Base-by-base conservation (phyloP, 2,329 filamentous ascomycete genomes). In the Microdochium nivale region DNA sequence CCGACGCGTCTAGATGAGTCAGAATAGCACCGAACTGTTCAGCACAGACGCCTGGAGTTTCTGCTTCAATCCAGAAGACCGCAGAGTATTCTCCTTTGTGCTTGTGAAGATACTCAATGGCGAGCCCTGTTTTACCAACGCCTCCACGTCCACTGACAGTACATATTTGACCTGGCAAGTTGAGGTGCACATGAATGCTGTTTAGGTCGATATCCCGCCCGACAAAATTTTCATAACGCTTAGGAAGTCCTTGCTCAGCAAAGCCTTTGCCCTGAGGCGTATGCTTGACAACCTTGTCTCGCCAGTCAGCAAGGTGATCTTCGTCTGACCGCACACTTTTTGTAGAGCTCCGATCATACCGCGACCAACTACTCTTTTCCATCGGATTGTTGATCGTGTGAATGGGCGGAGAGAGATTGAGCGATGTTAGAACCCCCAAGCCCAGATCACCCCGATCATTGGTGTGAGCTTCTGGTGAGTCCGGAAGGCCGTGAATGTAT, bases 201-300 rank as follows among this genome's bases (percentile, higher is more conserved):
- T 48, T n/a, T 3, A 57, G 47, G 19, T 53, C 51, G 2, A 19
- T 25, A 10, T 54, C 51, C 48, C 55, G 37, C 16, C 55, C 55
- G 16, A 57, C 35, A 32, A 57, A 57, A 11, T 51, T 48, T 7
- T 48, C 37, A 33, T 51, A 32, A n/a, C 52, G 32, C 10, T 30
- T 3, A 21, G 53, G 54, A 16, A 55, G n/a, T 27, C 40, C 40
- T 19, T 44, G 40, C 7, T 44, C 40, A 19, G 40, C 40, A 5
- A 3, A 11, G n/a, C 21, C 40, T 7, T 7, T 11, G n/a, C 21
- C 21, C 49, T 53, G 21, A 14, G 24, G 14, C 14, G 25, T 25
- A 3, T 23, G 30, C 16, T 46, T 43, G 9, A 49, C 27, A n/a
- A 49, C 16, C 16, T 48, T 3, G 19, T 47, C 33, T 25, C 51